Base-by-base conservation (phyloP, 2,329 filamentous ascomycete genomes). In the Fusarium heterosporum region DNA sequence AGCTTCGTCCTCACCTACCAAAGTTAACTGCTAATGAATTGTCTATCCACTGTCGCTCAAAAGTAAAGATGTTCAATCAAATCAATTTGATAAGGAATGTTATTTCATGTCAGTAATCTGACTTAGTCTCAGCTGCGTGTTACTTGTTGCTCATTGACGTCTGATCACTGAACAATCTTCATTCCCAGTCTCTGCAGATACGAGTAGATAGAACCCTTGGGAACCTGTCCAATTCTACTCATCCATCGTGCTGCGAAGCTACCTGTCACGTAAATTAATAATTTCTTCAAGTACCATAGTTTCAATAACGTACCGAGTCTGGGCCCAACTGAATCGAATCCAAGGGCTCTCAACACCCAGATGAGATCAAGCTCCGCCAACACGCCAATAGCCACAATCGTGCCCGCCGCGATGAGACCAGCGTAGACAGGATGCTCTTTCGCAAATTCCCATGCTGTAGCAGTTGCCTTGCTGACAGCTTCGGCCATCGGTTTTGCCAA, bases 241-340 rank as follows among this genome's bases (percentile, higher is more conserved):
- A 74, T 74, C 70, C 69, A 73, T 12, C 64, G 39, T 2, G 72
- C 66, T 1, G 71, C 70, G 39, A 74, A 70, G 2, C 65, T 72
- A 3, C 61, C 72, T 74, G 1, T 36, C 6, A 5, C 1, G n/a
- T 10, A 0, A n/a, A 1, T 39, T 32, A 45, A 42, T 6, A 7
- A 4, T 3, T 2, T 0, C 3, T 3, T 1, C 2, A 9, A 2
- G n/a, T 3, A 4, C 1, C 17, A 1, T 3, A 2, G 4, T 26
- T 8, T 5, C 10, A 26, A 17, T 19, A 14, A 66, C 70, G 39
- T 54, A 70, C 72, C 66, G 4, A 61, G 6, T 17, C 60, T 46
- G 2, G 66, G 71, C 0, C 72, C 72, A 38, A 54, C 3, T 19
- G 50, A 2, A 26, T 60, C 59, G 12, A 74, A 74, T 1, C 72